phyloP scores from a whole-genome alignment of 2,329 filamentous ascomycete genomes.

The Chaetomium sp. region DNA sequence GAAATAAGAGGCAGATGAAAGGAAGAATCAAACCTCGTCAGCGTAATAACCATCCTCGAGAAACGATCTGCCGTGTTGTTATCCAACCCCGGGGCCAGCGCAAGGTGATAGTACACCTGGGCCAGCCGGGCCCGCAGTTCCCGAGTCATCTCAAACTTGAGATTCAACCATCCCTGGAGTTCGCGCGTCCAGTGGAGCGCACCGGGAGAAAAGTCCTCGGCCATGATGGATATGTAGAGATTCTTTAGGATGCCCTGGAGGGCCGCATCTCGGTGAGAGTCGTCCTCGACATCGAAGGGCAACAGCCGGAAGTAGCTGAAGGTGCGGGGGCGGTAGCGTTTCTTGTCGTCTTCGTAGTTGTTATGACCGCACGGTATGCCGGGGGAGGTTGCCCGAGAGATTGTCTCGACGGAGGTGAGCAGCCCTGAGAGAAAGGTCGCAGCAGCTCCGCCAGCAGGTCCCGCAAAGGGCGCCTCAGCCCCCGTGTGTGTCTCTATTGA shows the following conservation, averaged over 20 bases:
- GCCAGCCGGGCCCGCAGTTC: conserved; percentile 77
- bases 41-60: conserved; percentile 88
- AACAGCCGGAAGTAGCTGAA: conserved; percentile 90
- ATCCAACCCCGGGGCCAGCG: conserved; percentile 84
- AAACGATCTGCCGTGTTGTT: conserved; percentile 78
- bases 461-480: conserved; percentile 26
- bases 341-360: conserved; percentile 46
- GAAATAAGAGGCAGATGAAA: background rate
- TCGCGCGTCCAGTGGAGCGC: conserved; percentile 96
- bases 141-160: conserved; percentile 94
- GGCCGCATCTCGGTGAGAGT: conserved; percentile 68
- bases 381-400: conserved; percentile 81
- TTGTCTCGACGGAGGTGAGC: conserved; percentile 53
- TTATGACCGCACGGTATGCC: conserved; percentile 52
- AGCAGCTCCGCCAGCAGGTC: conserved; percentile 31
- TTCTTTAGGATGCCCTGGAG: conserved; percentile 85
- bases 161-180: conserved; percentile 85
- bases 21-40: conserved; percentile 73
- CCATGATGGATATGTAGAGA: conserved; percentile 83
- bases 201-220: conserved; percentile 89
- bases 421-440: conserved; percentile 34
- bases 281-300: conserved; percentile 81
- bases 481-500: conserved; percentile 19
- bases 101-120: conserved; percentile 88
- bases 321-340: conserved; percentile 75